A percentile compares a stretch with the other conserved stretches of the same genome.
Evolutionary conservation across 306 rosid species (phyloP).

Genomic region (Lagenaria siceraria): DNA sequence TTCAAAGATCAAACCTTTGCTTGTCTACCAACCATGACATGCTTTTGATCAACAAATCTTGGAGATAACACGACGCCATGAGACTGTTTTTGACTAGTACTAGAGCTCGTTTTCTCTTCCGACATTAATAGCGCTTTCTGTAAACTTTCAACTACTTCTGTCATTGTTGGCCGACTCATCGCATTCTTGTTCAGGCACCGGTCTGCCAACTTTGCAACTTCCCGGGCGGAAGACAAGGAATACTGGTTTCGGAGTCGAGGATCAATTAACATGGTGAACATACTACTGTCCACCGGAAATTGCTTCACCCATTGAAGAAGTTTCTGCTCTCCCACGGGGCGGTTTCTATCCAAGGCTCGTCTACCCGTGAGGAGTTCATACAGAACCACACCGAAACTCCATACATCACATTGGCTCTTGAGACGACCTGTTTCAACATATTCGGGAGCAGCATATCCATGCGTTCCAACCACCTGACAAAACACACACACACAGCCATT

Average conservation of each 20-base stretch:
- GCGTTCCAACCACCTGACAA: conserved; percentile 80
- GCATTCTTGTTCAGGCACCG: conserved; percentile 64
- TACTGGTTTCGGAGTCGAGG: conserved; percentile 52
- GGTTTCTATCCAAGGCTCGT: conserved; percentile 46
- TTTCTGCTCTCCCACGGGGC: conserved; percentile 46
- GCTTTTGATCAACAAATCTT: not conserved
- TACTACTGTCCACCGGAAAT: conserved; percentile 47
- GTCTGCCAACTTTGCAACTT: conserved; percentile 70
- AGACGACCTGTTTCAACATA: conserved; percentile 79
- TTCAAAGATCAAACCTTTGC: not conserved
- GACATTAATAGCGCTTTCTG: conserved; percentile 51
- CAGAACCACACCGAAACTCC: conserved; percentile 93
- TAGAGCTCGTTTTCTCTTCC: conserved; percentile 20
- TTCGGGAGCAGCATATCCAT: conserved; percentile 95
- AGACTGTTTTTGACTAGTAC: not conserved
- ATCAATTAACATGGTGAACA: conserved; percentile 65
- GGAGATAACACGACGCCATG: not conserved
- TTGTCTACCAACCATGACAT: not conserved
- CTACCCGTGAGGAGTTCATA: conserved; percentile 91
- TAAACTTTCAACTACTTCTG: conserved; percentile 49
- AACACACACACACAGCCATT: not conserved
- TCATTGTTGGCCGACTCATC: conserved; percentile 72
- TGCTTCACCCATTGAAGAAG: conserved; percentile 72
- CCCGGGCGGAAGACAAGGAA: conserved; percentile 38
- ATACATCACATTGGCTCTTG: conserved; percentile 48